Evolutionary conservation across 305 asterid species (phyloP).

Genomic region (Fraxinus floribunda): DNA sequence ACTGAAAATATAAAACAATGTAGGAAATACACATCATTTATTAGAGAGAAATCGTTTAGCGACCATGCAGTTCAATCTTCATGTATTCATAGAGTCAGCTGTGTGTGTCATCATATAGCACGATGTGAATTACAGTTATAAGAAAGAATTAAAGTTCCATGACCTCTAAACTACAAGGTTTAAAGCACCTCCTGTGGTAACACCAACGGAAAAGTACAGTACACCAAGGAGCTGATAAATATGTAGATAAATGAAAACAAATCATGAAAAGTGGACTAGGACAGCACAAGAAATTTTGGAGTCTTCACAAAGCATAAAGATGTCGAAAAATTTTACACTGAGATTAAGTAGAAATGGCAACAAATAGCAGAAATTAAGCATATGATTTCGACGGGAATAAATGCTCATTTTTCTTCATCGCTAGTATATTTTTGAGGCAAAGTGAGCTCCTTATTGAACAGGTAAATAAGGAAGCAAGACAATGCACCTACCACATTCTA

Average conservation of each 20-base stretch:
- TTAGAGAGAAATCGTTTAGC: neutral
- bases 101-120: neutral
- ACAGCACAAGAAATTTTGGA: neutral
- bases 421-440: constrained; percentile 6
- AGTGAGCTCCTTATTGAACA: constrained; percentile 12
- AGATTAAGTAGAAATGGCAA: neutral
- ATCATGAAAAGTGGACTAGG: neutral
- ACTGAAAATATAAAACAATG: constrained; percentile 41
- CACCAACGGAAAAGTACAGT: neutral
- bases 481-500: constrained; percentile 12
- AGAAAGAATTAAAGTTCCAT: neutral
- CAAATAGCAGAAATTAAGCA: neutral
- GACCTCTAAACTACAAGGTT: neutral
- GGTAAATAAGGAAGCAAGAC: constrained; percentile 1
- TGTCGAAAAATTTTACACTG: neutral
- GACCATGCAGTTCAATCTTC: neutral
- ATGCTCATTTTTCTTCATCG: neutral
- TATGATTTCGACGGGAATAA: neutral
- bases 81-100: neutral
- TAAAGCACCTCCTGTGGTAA: neutral
- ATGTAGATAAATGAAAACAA: neutral
- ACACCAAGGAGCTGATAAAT: neutral
- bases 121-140: neutral
- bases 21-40: constrained; percentile 13
- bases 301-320: neutral